phyloP scores from a whole-genome alignment of 2,329 filamentous ascomycete genomes.

The Colletotrichum liriopes region DNA sequence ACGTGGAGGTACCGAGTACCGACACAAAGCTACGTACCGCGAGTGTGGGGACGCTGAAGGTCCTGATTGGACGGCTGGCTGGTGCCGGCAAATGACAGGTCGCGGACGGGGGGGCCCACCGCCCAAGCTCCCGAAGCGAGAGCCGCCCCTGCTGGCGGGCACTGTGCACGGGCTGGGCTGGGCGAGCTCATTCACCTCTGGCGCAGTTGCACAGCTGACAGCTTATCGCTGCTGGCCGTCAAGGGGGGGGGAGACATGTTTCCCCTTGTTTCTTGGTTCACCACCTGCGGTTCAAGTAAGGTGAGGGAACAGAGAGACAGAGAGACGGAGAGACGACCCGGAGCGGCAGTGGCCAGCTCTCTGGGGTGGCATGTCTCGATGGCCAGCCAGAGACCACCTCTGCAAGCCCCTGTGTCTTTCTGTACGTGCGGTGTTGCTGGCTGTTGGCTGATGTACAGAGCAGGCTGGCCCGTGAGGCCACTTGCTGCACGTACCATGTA shows the following conservation, averaged over 20 bases:
- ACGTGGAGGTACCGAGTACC: background rate
- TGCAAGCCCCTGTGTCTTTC: background rate
- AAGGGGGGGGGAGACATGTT: constrained; percentile 2
- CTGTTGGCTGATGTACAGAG: background rate
- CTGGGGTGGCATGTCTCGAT: background rate
- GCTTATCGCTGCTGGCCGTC: constrained; percentile 21
- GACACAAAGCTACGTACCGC: background rate
- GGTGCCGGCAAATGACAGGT: constrained; percentile 32
- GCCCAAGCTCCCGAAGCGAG: constrained; percentile 37
- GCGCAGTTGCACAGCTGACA: background rate
- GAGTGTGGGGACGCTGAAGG: no score
- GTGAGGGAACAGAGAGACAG: background rate
- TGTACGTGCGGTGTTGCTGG: background rate
- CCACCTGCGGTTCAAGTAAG: background rate
- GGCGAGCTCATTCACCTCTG: background rate
- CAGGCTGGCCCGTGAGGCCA: background rate
- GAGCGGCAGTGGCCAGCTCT: background rate
- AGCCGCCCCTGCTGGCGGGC: constrained; percentile 23
- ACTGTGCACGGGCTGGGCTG: constrained; percentile 27
- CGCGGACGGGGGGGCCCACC: background rate
- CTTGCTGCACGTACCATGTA: background rate
- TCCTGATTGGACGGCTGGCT: background rate
- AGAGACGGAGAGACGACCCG: background rate
- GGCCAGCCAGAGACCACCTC: background rate
- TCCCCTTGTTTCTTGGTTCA: background rate